Conservation (phyloP, 1,139 yeast species). For the Eremothecium cymbalariae region DNA sequence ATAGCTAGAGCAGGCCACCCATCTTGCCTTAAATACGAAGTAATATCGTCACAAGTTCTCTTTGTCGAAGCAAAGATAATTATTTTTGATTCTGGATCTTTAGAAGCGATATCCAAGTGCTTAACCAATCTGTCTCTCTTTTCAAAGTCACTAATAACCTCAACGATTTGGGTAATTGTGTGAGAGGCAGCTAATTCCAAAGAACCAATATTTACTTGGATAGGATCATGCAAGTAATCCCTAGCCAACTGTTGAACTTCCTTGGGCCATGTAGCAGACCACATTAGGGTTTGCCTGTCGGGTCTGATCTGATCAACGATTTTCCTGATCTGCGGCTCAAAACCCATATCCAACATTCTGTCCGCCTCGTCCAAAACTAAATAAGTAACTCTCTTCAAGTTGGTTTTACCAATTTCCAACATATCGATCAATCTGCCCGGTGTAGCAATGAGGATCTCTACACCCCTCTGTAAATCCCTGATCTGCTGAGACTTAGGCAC, state of each 20-base stretch:
- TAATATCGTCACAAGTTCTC: slow-evolving; percentile 95
- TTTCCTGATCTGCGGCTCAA: slow-evolving; percentile 92
- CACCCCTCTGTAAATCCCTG: slow-evolving; percentile 91
- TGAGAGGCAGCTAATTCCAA: slow-evolving; percentile 94
- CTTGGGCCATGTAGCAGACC: slow-evolving; percentile 99
- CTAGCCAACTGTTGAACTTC: slow-evolving; percentile 88
- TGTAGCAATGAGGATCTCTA: slow-evolving; percentile 90
- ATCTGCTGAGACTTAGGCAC: slow-evolving; percentile 97
- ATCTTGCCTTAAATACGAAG: slow-evolving; percentile 83
- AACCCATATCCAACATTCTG: slow-evolving; percentile 96
- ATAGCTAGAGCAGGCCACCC: slow-evolving; percentile 99
- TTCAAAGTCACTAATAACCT: slow-evolving; percentile 84
- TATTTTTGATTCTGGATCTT: slow-evolving; percentile 67
- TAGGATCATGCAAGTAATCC: slow-evolving; percentile 85
- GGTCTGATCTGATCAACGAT: slow-evolving; percentile 94
- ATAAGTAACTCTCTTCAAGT: slow-evolving; percentile 91
- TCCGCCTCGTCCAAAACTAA: slow-evolving; percentile 96
- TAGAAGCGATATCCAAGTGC: slow-evolving; percentile 78
- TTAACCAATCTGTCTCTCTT: slow-evolving; percentile 85
- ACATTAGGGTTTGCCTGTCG: slow-evolving; percentile 96
- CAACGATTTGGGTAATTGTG: slow-evolving; percentile 88
- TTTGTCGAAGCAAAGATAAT: slow-evolving; percentile 90
- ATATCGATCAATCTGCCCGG: slow-evolving; percentile 98
- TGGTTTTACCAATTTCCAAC: slow-evolving; percentile 92
- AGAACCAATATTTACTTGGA: slow-evolving; percentile 95